These are phyloP conservation scores for Hordeum pubiflorum DNA, from an alignment of 202 grass and related monocot genomes.

Conservation along the genomic window DNA sequence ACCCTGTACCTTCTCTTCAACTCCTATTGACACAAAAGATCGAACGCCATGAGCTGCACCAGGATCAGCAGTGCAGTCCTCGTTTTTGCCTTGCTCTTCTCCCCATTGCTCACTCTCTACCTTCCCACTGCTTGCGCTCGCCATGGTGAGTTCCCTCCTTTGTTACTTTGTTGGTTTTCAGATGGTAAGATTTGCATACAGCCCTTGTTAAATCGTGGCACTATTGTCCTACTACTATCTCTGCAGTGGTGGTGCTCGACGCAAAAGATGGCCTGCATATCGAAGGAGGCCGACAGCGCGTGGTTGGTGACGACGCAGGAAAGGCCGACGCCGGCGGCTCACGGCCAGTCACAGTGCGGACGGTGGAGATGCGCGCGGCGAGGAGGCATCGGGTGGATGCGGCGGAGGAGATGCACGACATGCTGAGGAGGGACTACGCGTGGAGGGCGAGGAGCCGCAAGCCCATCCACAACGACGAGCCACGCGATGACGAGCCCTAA, in stretches of 20 bases:
- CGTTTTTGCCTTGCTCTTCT: background rate
- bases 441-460: conserved; percentile 18
- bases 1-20: background rate
- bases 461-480: conserved; percentile 58
- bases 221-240: background rate
- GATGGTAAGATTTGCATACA: background rate
- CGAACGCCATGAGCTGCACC: background rate
- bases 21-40: background rate
- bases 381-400: conserved; percentile 1
- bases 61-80: background rate
- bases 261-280: background rate
- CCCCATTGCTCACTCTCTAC: conserved; percentile 11
- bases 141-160: conserved; percentile 30
- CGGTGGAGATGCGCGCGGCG: background rate
- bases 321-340: background rate
- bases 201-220: background rate
- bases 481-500: conserved; percentile 39
- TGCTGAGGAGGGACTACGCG: conserved; percentile 57
- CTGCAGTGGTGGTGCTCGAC: conserved; percentile 17
- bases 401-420: conserved; percentile 40
- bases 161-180: background rate
- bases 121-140: conserved; percentile 10
- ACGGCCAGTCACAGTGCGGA: background rate
- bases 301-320: background rate
- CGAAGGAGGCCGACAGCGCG: background rate